Conservation (phyloP, 1,284 basidiomycete species). For the Hortiboletus rubellus region DNA sequence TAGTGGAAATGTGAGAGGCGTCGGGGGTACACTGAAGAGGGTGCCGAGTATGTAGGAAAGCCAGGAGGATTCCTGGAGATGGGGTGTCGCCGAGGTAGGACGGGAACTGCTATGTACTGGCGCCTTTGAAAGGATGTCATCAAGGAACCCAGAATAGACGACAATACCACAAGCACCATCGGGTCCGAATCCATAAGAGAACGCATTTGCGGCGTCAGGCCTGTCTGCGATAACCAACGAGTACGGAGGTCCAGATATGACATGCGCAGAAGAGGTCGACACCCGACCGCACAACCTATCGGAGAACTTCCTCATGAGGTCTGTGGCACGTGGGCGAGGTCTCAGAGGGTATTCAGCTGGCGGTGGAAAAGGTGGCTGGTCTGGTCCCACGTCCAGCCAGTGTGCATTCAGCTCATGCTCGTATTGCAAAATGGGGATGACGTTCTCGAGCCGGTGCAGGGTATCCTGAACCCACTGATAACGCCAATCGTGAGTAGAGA, state of each 20-base stretch:
- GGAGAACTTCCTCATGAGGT: slow-evolving; percentile 58
- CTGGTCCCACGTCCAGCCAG: slow-evolving; percentile 54
- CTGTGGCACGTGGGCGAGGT: slow-evolving; percentile 69
- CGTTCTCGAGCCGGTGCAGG: slow-evolving; percentile 69
- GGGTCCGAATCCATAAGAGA: slow-evolving; percentile 89
- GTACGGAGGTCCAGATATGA: slow-evolving; percentile 80
- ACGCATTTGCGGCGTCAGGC: slow-evolving; percentile 78
- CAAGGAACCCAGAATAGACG: slow-evolving; percentile 85
- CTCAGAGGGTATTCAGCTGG: slow-evolving; percentile 67
- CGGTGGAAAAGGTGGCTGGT: slow-evolving; percentile 63
- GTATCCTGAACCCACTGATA: slow-evolving; percentile 79
- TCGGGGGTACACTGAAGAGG: slow-evolving; percentile 38
- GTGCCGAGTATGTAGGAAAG: slow-evolving; percentile 51
- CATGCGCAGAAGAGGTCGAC: slow-evolving; percentile 48
- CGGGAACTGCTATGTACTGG: slow-evolving; percentile 28
- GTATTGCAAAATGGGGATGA: slow-evolving; percentile 61
- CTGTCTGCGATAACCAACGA: slow-evolving; percentile 82
- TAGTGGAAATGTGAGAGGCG: slow-evolving; percentile 26
- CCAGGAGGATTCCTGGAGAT: slow-evolving; percentile 43
- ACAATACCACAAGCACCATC: slow-evolving; percentile 88
- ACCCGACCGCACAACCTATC: slow-evolving; percentile 48
- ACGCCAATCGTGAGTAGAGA: slow-evolving; percentile 80
- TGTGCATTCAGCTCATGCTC: slow-evolving; percentile 54
- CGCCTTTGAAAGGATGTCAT: slow-evolving; percentile 65
- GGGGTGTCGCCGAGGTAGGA: not conserved